Conservation (phyloP, 1,284 basidiomycete genomes). For the Dichomitus squalens region DNA sequence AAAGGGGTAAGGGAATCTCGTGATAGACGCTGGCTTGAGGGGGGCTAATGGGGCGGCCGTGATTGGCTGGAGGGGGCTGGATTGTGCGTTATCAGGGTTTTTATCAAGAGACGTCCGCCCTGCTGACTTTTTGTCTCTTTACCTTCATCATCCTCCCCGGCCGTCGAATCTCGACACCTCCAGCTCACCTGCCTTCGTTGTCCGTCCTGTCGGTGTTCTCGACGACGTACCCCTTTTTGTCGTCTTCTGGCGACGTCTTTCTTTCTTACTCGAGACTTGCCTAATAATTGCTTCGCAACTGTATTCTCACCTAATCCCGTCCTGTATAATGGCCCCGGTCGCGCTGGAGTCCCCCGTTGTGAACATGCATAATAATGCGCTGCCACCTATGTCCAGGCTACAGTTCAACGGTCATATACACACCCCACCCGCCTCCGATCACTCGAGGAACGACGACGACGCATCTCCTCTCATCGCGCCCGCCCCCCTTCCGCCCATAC, state of each 20-base stretch:
- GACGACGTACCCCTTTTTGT: conserved; percentile 3
- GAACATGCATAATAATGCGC: conserved; percentile 33
- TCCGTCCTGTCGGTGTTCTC: conserved; percentile 2
- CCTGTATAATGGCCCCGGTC: conserved; percentile 33
- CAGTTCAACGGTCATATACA: conserved; percentile 35
- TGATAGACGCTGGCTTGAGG: conserved; percentile 20
- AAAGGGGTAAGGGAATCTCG: conserved; percentile 1
- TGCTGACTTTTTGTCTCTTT: conserved; percentile 27
- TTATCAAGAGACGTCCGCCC: conserved; percentile 24
- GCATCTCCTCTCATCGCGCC: conserved; percentile 29
- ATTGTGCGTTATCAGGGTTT: conserved; percentile 25
- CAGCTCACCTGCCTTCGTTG: conserved; percentile 13
- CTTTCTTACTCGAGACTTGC: conserved; percentile 2
- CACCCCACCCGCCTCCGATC: conserved; percentile 36
- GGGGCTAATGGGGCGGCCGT: conserved; percentile 18
- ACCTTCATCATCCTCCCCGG: conserved; percentile 23
- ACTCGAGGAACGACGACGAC: conserved; percentile 32
- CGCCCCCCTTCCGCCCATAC: conserved; percentile 27
- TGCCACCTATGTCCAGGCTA: conserved; percentile 31
- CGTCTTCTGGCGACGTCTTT: not conserved
- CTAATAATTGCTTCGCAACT: conserved; percentile 19
- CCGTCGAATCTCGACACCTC: conserved; percentile 8
- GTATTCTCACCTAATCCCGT: conserved; percentile 21
- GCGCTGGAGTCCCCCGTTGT: conserved; percentile 33
- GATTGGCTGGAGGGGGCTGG: conserved; percentile 18